These are phyloP conservation scores for Elsinoe perseae DNA, from an alignment of 2,329 filamentous ascomycete genomes.

Conservation along the genomic window DNA sequence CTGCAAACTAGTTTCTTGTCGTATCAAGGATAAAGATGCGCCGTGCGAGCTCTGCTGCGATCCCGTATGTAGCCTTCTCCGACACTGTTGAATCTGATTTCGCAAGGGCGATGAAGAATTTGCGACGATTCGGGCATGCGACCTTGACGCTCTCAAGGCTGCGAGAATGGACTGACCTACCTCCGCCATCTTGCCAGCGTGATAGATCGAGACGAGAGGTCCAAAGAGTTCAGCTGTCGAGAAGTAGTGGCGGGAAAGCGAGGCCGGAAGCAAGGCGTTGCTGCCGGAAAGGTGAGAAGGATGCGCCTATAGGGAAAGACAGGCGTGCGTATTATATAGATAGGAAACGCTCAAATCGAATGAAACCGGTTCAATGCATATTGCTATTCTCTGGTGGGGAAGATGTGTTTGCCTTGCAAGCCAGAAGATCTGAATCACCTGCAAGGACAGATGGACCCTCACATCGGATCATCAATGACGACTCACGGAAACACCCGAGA, in stretches of 20 bases:
- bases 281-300: background rate
- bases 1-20: background rate
- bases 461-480: constrained; percentile 12
- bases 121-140: background rate
- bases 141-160: background rate
- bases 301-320: background rate
- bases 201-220: background rate
- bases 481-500: constrained; percentile 8
- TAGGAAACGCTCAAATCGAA: background rate
- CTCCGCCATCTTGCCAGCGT: constrained; percentile 7
- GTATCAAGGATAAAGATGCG: background rate
- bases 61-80: constrained; percentile 19
- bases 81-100: constrained; percentile 16
- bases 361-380: background rate
- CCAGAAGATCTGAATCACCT: background rate
- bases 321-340: background rate
- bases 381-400: background rate
- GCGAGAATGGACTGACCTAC: background rate
- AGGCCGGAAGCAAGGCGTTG: constrained; percentile 4
- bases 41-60: background rate
- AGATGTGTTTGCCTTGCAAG: background rate
- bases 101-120: background rate
- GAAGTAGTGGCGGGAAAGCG: background rate
- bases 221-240: background rate
- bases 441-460: constrained; percentile 13